Conservation (phyloP, 1,139 yeast genomes). For the Magnusiomyces suaveolens region DNA sequence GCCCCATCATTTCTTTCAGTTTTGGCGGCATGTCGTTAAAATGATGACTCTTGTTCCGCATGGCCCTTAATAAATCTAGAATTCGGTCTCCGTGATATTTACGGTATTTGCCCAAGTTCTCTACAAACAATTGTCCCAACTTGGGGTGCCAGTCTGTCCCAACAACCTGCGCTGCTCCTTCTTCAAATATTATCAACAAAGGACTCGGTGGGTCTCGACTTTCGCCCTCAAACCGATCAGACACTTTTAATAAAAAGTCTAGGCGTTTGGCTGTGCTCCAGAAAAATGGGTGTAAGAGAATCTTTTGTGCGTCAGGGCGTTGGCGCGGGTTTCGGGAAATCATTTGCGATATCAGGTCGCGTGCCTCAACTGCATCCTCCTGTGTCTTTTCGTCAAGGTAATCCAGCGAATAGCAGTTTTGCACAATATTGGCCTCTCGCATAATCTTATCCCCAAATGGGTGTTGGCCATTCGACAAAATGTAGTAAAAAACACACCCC, state of each 20-base stretch:
- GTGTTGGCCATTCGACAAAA: constrained; percentile 76
- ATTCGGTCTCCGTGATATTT: constrained; percentile 66
- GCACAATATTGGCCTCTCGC: constrained; percentile 82
- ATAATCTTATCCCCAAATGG: constrained; percentile 94
- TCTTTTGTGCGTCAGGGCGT: constrained; percentile 64
- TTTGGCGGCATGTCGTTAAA: constrained; percentile 74
- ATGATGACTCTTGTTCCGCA: constrained; percentile 90
- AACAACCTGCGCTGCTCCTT: constrained; percentile 43
- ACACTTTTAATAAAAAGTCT: constrained; percentile 73
- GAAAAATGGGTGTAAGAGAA: constrained; percentile 78
- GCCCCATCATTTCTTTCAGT: constrained; percentile 51
- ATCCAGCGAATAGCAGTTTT: constrained; percentile 52
- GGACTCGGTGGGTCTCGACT: constrained; percentile 78
- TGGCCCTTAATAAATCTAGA: constrained; percentile 78
- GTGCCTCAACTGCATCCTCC: constrained; percentile 47
- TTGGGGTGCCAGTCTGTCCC: constrained; percentile 69
- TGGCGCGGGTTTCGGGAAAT: constrained; percentile 52
- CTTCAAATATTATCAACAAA: constrained; percentile 52
- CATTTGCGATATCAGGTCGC: constrained; percentile 65
- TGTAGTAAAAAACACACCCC: constrained; percentile 90
- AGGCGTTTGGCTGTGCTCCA: constrained; percentile 69
- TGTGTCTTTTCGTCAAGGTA: constrained; percentile 34
- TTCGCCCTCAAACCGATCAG: constrained; percentile 86
- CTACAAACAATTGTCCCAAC: constrained; percentile 62
- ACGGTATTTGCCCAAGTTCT: constrained; percentile 81